A percentile compares a stretch with the other conserved stretches of the same genome.
Conservation (phyloP, 2,329 filamentous ascomycete species). For the Pestalotiopsis sp. region DNA sequence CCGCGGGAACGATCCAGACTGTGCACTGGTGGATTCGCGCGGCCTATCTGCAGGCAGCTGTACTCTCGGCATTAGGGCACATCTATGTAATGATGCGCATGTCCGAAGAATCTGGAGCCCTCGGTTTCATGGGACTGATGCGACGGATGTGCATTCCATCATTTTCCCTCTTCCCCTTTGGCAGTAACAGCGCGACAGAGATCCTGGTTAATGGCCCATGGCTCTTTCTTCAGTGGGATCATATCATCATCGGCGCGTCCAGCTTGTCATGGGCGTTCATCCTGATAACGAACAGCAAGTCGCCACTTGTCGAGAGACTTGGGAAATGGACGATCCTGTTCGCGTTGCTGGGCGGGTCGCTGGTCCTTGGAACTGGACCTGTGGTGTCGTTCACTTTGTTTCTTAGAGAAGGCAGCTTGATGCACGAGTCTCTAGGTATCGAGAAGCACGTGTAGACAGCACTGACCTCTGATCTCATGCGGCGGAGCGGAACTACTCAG, state of each 20-base stretch:
- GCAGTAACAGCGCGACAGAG: conserved; percentile 18
- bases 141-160: conserved; percentile 22
- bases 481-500: no score
- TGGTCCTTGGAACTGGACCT: no score
- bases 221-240: conserved; percentile 29
- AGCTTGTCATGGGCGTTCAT: conserved; percentile 24
- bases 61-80: conserved; percentile 19
- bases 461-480: no score
- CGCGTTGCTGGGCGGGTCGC: no score
- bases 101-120: conserved; percentile 7
- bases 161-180: conserved; percentile 10
- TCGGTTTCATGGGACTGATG: conserved; percentile 15
- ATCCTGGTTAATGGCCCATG: conserved; percentile 22
- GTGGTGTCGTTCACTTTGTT: no score
- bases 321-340: no score
- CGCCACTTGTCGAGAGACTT: no score
- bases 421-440: no score
- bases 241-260: conserved; percentile 25
- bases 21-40: conserved; percentile 17
- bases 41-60: conserved; percentile 23
- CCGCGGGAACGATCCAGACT: background rate
- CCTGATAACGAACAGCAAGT: no score
- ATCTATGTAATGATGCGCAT: conserved; percentile 20
- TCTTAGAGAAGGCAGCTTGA: no score
- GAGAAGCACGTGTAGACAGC: no score